These are phyloP conservation scores for Furcasterigmium sp. DNA, from an alignment of 2,329 filamentous ascomycete species.

Conservation along the genomic window DNA sequence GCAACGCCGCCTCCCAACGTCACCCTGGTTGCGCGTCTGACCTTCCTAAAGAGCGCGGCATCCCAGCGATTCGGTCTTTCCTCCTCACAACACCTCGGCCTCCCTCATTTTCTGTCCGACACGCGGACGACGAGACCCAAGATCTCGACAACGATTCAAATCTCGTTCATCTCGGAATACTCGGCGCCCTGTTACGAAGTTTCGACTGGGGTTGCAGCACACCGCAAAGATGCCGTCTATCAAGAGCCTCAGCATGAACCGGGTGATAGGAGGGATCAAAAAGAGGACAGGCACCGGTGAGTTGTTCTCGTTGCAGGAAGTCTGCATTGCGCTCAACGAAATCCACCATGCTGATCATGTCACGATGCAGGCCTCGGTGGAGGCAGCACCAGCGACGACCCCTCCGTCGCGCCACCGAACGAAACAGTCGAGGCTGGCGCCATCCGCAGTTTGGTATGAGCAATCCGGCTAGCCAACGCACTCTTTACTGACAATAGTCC, in stretches of 20 bases:
- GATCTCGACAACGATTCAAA: too few species aligned
- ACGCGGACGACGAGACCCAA: too few species aligned
- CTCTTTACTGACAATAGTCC: not conserved
- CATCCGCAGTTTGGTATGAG: slow-evolving; percentile 59
- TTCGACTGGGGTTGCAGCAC: too few species aligned
- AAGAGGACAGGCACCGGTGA: slow-evolving; percentile 30
- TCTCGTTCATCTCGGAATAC: not conserved
- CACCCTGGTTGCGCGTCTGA: not conserved
- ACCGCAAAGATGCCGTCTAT: slow-evolving; percentile 32
- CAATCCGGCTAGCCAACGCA: not conserved
- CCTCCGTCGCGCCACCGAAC: not conserved
- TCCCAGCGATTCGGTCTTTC: too few species aligned
- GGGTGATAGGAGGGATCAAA: slow-evolving; percentile 51
- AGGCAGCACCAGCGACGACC: slow-evolving; percentile 1
- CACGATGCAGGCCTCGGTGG: slow-evolving; percentile 10
- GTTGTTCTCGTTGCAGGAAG: slow-evolving; percentile 1
- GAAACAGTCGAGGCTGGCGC: slow-evolving; percentile 51
- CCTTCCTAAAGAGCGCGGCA: not conserved
- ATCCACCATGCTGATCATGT: slow-evolving; percentile 6
- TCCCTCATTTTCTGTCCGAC: too few species aligned
- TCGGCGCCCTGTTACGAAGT: not conserved
- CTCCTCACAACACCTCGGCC: too few species aligned
- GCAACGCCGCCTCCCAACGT: not conserved
- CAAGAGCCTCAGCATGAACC: slow-evolving; percentile 51
- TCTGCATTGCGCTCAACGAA: not conserved